A percentile compares a stretch with the other conserved stretches of the same genome.
Conservation (phyloP, 306 rosid species). For the Citrullus amarus region DNA sequence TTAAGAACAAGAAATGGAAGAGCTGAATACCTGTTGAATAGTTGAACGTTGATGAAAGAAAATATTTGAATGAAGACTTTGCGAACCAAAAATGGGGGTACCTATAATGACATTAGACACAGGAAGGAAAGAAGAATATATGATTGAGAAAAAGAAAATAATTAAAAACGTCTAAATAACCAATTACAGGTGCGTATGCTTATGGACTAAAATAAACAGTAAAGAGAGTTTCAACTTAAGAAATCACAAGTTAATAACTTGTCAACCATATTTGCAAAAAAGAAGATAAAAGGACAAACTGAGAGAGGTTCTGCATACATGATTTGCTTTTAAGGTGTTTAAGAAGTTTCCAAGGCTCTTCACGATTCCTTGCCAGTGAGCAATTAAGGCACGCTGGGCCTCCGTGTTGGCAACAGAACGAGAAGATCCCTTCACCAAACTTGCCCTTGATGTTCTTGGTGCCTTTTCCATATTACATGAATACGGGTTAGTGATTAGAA, state of each 20-base stretch:
- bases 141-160: neutral
- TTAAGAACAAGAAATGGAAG: neutral
- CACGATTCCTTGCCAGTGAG: slow-evolving; percentile 99
- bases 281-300: neutral
- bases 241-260: neutral
- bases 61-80: slow-evolving; percentile 97
- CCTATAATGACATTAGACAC: slow-evolving; percentile 27
- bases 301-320: slow-evolving; percentile 23
- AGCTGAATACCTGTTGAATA: slow-evolving; percentile 72
- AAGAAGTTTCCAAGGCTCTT: slow-evolving; percentile 66
- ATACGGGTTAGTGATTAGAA: neutral
- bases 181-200: neutral
- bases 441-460: slow-evolving; percentile 86
- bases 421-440: slow-evolving; percentile 68
- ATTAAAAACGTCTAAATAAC: neutral
- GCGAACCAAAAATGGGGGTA: slow-evolving; percentile 86
- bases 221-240: neutral
- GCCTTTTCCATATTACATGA: slow-evolving; percentile 34
- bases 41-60: slow-evolving; percentile 95
- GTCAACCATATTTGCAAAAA: neutral
- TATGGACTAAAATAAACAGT: neutral
- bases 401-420: slow-evolving; percentile 89
- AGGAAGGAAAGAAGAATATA: neutral
- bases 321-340: slow-evolving; percentile 81
- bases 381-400: slow-evolving; percentile 91